Base-by-base conservation (phyloP, 257 asterid species). In the Striga asiatica region DNA sequence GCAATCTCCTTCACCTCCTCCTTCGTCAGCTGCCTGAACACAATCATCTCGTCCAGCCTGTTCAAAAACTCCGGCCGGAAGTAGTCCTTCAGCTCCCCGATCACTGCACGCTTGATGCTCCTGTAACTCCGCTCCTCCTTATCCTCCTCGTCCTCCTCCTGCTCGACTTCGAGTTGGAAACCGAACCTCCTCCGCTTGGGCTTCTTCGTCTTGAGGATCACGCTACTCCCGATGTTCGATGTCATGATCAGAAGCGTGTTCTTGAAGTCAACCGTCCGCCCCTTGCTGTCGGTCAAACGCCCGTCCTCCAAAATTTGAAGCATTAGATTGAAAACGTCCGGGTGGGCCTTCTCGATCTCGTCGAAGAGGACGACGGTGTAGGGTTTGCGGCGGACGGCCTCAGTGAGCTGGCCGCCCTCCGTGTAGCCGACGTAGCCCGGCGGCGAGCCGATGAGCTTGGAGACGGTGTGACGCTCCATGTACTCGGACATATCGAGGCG, bases 401-500 rank as follows among this genome's bases (percentile, higher is more conserved):
- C 94, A 0, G 94, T 81, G 19, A 83, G 68, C 61, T 72, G 87
- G 8, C 89, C 89, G 18, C 89, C 94, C 31, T 78, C 79, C 0
- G 81, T 74, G 64, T 81, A 77, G 25, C 89, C 94, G 41, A 76
- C 68, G 28, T 84, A 84, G 21, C 94, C 94, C 0, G 94, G 94
- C 5, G 94, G 89, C 1, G 94, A 84, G 0, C 94, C 89, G 2
- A 76, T 72, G 22, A 84, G 82, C 61, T 75, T 81, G 1, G 94
- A 76, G 22, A 81, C 94, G 0, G 89, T 74, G 70, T 84, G 94
- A 22, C 81, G 70, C 67, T 76, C 89, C 89, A 78, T 83, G 78
- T 74, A 83, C 66, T 83, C 94, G 31, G 87, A 78, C 94, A 84
- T 84, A 34, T 84, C 94, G 7, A 84, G 76, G 48, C 94, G 71